A percentile compares a stretch with the other conserved stretches of the same genome.
Conservation (phyloP, 352 stramenopile genomes). For the Phytophthora pinifolia region DNA sequence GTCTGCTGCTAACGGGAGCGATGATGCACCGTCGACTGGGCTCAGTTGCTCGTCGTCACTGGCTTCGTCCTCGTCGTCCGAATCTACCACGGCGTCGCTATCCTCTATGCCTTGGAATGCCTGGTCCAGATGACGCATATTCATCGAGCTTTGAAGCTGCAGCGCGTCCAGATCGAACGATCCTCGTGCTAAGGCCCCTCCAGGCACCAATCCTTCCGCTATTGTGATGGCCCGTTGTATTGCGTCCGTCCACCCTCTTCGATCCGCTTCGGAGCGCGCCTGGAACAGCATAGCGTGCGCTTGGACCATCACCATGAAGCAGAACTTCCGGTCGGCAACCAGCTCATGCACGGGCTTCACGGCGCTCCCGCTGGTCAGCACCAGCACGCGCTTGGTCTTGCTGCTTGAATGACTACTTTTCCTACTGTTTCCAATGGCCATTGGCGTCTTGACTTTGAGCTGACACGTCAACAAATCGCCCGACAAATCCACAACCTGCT, state of each 20-base stretch:
- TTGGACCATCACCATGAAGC: constrained; percentile 67
- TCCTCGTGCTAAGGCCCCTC: constrained; percentile 25
- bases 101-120: constrained; percentile 38
- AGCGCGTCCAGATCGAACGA: constrained; percentile 56
- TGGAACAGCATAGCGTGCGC: constrained; percentile 71
- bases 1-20: constrained; percentile 14
- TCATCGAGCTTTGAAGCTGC: constrained; percentile 49
- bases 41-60: constrained; percentile 21
- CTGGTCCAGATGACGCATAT: constrained; percentile 46
- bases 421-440: constrained; percentile 14
- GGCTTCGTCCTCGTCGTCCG: constrained; percentile 10
- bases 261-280: constrained; percentile 45
- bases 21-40: constrained; percentile 2
- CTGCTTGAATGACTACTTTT: constrained; percentile 11
- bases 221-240: constrained; percentile 75
- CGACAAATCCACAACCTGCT: constrained; percentile 65
- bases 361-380: constrained; percentile 43
- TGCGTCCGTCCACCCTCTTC: constrained; percentile 54
- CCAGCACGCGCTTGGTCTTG: constrained; percentile 39
- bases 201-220: constrained; percentile 56
- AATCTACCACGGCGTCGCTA: constrained; percentile 10
- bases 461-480: constrained; percentile 62
- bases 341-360: constrained; percentile 71
- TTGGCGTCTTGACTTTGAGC: constrained; percentile 24
- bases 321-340: constrained; percentile 58